Evolutionary conservation across 768 basidiomycete genomes (phyloP).

Genomic region (Asterophora lycoperdoides): DNA sequence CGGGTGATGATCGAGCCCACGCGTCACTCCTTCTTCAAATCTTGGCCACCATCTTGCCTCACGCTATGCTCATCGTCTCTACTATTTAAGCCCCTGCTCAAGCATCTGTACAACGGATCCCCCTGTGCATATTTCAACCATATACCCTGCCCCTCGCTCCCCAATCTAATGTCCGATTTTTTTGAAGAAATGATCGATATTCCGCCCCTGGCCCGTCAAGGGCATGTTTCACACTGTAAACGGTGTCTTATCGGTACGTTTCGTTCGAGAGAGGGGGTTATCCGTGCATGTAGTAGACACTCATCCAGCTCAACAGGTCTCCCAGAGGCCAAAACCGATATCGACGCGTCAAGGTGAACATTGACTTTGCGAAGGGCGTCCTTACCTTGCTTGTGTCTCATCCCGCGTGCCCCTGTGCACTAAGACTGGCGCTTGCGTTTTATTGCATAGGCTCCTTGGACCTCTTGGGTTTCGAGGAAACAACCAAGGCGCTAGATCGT

Average conservation of each 20-base stretch:
- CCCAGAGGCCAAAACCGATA: conserved; percentile 60
- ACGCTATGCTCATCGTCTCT: conserved; percentile 13
- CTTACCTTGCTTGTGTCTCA: conserved; percentile 11
- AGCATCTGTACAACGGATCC: neutral
- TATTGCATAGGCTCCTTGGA: conserved; percentile 88
- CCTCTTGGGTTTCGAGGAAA: conserved; percentile 52
- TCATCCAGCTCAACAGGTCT: conserved; percentile 36
- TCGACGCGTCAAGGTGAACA: conserved; percentile 68
- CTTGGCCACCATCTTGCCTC: conserved; percentile 15
- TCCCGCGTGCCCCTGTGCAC: conserved; percentile 2
- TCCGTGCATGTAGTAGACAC: neutral
- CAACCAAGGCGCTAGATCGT: conserved; percentile 47
- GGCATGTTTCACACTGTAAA: conserved; percentile 62
- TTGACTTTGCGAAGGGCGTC: neutral
- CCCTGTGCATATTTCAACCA: neutral
- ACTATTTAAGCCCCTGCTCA: conserved; percentile 9
- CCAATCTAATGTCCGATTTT: conserved; percentile 9
- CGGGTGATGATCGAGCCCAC: conserved; percentile 15
- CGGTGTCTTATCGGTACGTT: conserved; percentile 56
- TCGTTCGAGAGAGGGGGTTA: neutral
- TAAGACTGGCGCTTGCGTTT: conserved; percentile 79
- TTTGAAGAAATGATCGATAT: conserved; percentile 21
- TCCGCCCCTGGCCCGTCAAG: conserved; percentile 36
- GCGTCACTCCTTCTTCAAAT: no score
- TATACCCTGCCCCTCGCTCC: neutral